Evolutionary conservation across 441 rosid species (phyloP), one percentile per base, ranked within the genome.

Genomic region (Mallotus repandus): DNA sequence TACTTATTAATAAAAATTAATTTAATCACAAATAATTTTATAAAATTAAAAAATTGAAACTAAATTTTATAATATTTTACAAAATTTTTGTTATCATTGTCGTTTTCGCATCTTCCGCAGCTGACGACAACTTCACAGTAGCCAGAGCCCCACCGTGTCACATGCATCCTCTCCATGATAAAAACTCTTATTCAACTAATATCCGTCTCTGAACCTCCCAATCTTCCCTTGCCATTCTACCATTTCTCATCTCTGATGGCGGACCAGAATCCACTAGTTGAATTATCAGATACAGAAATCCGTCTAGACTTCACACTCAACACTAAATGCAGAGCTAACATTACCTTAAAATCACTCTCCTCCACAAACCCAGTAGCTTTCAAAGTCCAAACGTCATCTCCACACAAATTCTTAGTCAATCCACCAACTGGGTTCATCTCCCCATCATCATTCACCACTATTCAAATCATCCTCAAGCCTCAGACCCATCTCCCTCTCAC

Each of bases 341-440:
- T 89, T 14, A 56, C 69, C 52, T 77, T 89, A n/a, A 74, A 74
- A 16, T 85, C 91, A 12, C 88, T 84, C 66, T 81, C 79, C 72
- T 43, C 84, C 52, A 67, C 80, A 2, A 25, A 62, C 12, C 76
- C 82, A 6, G 77, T 87, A 2, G 89, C 89, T 55, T 89, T 86
- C 88, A 89, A 84, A 66, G 84, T 89, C 70, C 90, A 86, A 76
- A 85, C 93, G 48, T 87, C 88, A 9, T 87, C 91, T 2, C 89
- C 93, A 0, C 82, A 78, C 71, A 89, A 84, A 74, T 89, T 89
- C 71, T 78, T 89, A 0, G 91, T 89, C 41, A 83, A 86, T 61
- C 91, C 91, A 14, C 88, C 93, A 0, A 75, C 73, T 32, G 93
- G 89, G 43, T 43, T 83, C 74, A 68, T 84, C 67, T 76, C 80